Base-by-base conservation (phyloP, 768 basidiomycete species). In the Clavaria fumosa region DNA sequence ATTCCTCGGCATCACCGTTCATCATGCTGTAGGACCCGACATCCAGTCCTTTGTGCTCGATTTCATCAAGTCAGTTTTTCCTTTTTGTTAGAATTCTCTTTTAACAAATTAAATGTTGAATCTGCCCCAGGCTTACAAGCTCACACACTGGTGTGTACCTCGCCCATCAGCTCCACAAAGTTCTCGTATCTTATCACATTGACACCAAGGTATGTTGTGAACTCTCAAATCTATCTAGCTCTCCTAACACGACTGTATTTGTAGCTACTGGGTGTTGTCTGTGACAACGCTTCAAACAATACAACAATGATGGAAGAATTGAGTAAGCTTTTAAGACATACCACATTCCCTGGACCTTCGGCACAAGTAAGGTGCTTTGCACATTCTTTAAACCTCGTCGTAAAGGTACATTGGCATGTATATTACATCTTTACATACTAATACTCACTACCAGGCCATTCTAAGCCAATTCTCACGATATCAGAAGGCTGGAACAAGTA, bases 371-470 rank as follows among this genome's bases (percentile, higher is more conserved):
- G 48, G 0, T 69, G 66, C 41, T 64, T 68, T 37, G 41, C 47
- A 0, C 65, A 68, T 32, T 46, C 59, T 3, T 14, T 64, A 14
- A 62, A 60, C 28, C 45, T 68, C 0, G 46, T 59, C 1, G 60
- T 56, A 0, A 60, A 63, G 34, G 32, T 34, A 34, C 32, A 34
- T 34, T 17, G 9, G 7, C 32, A 34, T 34, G 26, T 28, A 7
- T 18, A 17, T 11, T 34, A 34, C 17, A 34, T 7, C 18, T 18
- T 34, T 17, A 34, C n/a, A 9, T n/a, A 28, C n/a, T 9, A 28
- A 28, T 28, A 28, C n/a, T n/a, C n/a, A n/a, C n/a, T n/a, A 33
- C 7, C 7, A 40, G 34, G 38, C 27, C 21, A 18, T 37, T 18
- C 38, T 37, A 6, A 7, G 9, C 3, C 5, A 19, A n/a, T 19